Evolutionary conservation across 2,329 filamentous ascomycete species (phyloP).

Genomic region (Pseudogymnoascus sp.): DNA sequence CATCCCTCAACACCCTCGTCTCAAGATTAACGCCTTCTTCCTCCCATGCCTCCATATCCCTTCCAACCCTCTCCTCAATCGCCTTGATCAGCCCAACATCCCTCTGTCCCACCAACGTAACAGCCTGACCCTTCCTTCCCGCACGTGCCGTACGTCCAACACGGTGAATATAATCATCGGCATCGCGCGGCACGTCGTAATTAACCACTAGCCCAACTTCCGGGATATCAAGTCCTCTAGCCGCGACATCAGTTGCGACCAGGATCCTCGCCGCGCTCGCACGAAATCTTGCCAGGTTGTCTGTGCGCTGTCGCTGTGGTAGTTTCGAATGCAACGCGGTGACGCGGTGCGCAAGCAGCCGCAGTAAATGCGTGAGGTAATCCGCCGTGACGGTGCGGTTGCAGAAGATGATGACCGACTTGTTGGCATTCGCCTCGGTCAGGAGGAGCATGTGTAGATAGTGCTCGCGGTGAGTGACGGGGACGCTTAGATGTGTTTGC

Average conservation of each 20-base stretch:
- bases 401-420: constrained; percentile 85
- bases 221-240: constrained; percentile 89
- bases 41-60: constrained; percentile 71
- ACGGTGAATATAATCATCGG: constrained; percentile 94
- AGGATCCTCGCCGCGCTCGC: constrained; percentile 81
- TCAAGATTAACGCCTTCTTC: constrained; percentile 95
- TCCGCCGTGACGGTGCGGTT: constrained; percentile 86
- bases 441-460: constrained; percentile 85
- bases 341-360: constrained; percentile 78
- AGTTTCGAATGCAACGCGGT: constrained; percentile 85
- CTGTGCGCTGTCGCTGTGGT: constrained; percentile 72
- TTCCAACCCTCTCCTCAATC: constrained; percentile 75
- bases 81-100: constrained; percentile 86
- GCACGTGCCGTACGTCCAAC: constrained; percentile 93
- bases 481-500: constrained; percentile 81
- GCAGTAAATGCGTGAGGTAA: constrained; percentile 78
- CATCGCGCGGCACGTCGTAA: constrained; percentile 91
- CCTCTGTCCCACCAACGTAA: constrained; percentile 85
- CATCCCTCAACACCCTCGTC: constrained; percentile 74
- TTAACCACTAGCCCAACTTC: constrained; percentile 86
- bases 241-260: constrained; percentile 90
- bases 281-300: constrained; percentile 86
- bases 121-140: constrained; percentile 69
- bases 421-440: constrained; percentile 65
- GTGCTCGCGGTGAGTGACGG: constrained; percentile 87